Conservation (phyloP, 371 early-diverging fungal genomes). For the Entomophthora muscae region DNA sequence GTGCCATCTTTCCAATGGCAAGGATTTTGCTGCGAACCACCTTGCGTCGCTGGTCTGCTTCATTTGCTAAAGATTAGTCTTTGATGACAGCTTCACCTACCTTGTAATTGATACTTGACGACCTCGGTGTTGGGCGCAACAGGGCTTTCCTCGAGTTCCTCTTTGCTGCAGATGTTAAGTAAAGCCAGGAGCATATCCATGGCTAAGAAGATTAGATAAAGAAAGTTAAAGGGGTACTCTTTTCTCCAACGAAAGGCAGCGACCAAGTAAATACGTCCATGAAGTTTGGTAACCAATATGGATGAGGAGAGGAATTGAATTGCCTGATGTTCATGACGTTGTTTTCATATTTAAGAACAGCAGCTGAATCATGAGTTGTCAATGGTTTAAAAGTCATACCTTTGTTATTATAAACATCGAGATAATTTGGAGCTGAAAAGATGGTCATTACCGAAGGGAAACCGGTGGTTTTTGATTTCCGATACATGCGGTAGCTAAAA, state of each 20-base stretch:
- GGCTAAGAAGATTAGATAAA: constrained; percentile 25
- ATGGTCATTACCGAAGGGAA: constrained; percentile 95
- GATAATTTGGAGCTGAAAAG: constrained; percentile 93
- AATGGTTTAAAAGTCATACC: constrained; percentile 15
- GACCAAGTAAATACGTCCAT: constrained; percentile 98
- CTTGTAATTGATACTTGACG: neutral
- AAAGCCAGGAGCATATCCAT: constrained; percentile 89
- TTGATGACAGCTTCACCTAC: neutral
- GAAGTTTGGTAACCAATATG: constrained; percentile 92
- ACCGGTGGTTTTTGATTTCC: constrained; percentile 76
- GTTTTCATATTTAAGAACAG: constrained; percentile 88
- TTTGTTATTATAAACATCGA: constrained; percentile 96
- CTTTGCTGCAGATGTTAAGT: constrained; percentile 75
- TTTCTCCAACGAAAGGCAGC: constrained; percentile 95
- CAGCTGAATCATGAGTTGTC: constrained; percentile 30
- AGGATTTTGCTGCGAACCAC: constrained; percentile 79
- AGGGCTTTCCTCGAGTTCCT: constrained; percentile 37
- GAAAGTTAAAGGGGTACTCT: constrained; percentile 37
- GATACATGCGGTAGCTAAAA: constrained; percentile 77
- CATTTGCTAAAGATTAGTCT: constrained; percentile 12
- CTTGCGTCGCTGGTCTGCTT: constrained; percentile 41
- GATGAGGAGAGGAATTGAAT: constrained; percentile 67
- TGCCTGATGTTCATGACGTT: constrained; percentile 89
- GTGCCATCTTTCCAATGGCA: constrained; percentile 80
- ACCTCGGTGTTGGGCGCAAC: constrained; percentile 9